phyloP scores from a whole-genome alignment of 257 asterid species.

The Fraxinus cuspidata region DNA sequence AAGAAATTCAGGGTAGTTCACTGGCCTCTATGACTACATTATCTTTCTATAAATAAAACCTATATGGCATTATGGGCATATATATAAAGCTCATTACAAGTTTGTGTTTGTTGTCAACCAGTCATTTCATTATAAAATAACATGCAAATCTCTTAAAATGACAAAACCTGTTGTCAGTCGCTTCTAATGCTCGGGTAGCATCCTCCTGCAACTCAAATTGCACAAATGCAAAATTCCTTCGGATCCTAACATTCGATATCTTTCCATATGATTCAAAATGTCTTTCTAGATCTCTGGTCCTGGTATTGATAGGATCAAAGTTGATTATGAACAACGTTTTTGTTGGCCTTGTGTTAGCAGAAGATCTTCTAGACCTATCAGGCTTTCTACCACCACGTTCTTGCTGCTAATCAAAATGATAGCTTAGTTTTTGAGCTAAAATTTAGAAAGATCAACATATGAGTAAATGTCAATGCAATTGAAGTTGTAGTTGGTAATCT shows the following conservation, averaged over 20 bases:
- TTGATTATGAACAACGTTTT: slow-evolving; percentile 83
- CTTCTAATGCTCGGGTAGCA: slow-evolving; percentile 82
- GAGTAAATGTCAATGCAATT: not conserved
- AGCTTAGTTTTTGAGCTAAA: slow-evolving; percentile 10
- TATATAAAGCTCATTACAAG: not conserved
- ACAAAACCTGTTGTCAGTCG: slow-evolving; percentile 68
- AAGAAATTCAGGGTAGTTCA: not conserved
- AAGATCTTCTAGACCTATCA: slow-evolving; percentile 63
- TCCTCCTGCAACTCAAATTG: slow-evolving; percentile 80
- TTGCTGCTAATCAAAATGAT: slow-evolving; percentile 56
- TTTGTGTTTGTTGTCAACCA: not conserved
- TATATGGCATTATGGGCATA: not conserved
- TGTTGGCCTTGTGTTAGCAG: slow-evolving; percentile 70
- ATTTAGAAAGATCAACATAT: slow-evolving; percentile 18
- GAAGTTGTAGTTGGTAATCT: not conserved
- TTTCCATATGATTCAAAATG: slow-evolving; percentile 80
- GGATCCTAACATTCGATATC: slow-evolving; percentile 75
- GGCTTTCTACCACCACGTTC: slow-evolving; percentile 80
- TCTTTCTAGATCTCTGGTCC: slow-evolving; percentile 79
- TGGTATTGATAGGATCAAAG: slow-evolving; percentile 80
- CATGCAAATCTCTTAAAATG: not conserved
- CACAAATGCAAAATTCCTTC: slow-evolving; percentile 88
- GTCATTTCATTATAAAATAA: not conserved
- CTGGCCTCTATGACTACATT: not conserved
- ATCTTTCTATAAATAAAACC: not conserved